A percentile compares a stretch with the other conserved stretches of the same genome.
Evolutionary conservation across 2,329 filamentous ascomycete species (phyloP).

Genomic region (Colletotrichum chlorophyti): DNA sequence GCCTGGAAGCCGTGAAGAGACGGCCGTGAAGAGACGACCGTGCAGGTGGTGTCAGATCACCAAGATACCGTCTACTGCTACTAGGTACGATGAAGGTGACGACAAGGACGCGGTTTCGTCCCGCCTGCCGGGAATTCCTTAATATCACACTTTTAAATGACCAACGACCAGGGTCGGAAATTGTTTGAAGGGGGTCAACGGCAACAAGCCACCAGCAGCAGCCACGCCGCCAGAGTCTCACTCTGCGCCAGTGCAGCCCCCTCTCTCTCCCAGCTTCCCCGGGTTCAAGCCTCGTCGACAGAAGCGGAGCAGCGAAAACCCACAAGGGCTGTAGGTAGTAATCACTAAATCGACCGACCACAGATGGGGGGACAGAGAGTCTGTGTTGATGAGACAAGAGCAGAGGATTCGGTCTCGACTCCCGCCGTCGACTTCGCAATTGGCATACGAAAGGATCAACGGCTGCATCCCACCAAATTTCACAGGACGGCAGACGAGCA

Average conservation of each 20-base stretch:
- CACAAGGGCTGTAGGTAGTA: too few species aligned
- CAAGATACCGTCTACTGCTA: too few species aligned
- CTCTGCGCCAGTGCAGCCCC: background rate
- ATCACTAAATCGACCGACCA: background rate
- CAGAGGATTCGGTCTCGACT: too few species aligned
- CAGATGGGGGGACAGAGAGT: background rate
- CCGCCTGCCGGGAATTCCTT: slow-evolving; percentile 2
- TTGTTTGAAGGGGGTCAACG: slow-evolving; percentile 8
- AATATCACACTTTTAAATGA: slow-evolving; percentile 22
- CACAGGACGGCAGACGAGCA: too few species aligned
- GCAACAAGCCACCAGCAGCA: background rate
- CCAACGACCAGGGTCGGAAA: slow-evolving; percentile 23
- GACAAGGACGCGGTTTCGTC: background rate
- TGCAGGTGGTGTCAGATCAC: too few species aligned
- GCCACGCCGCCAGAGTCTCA: slow-evolving; percentile 5
- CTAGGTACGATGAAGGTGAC: background rate
- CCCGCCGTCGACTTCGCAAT: too few species aligned
- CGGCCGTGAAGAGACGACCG: too few species aligned
- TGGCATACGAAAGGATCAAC: background rate
- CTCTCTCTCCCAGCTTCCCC: background rate
- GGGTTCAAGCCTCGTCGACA: background rate
- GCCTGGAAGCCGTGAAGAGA: too few species aligned
- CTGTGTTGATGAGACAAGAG: too few species aligned
- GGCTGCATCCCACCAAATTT: background rate
- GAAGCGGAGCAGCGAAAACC: background rate